Evolutionary conservation across 495 filamentous ascomycete genomes (phyloP).

Genomic region (Pseudoneurospora amorphoporcata): DNA sequence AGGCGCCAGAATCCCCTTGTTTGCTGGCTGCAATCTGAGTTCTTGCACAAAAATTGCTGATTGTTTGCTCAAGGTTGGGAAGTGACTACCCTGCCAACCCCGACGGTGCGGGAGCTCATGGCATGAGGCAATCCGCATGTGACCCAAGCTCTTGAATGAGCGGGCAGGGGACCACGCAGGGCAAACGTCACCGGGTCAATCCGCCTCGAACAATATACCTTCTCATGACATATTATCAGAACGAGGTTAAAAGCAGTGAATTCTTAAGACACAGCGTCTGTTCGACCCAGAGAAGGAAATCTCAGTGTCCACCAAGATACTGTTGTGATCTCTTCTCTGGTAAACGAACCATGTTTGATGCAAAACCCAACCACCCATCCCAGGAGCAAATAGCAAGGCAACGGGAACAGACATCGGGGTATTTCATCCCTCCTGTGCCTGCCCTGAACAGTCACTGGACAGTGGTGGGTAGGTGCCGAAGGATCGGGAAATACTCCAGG

Average conservation of each 20-base stretch:
- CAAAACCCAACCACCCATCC: not conserved
- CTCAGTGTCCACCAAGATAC: not conserved
- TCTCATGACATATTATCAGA: not conserved
- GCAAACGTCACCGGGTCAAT: not conserved
- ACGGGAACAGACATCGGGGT: not conserved
- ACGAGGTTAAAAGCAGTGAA: not conserved
- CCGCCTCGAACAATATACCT: not conserved
- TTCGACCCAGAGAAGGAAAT: not conserved
- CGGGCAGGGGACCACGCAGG: not conserved
- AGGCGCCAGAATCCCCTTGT: not conserved
- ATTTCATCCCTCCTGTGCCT: not conserved
- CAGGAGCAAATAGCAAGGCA: not conserved
- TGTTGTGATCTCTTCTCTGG: not conserved
- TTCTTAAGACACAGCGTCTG: not conserved
- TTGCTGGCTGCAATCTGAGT: not conserved
- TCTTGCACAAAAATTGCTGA: not conserved
- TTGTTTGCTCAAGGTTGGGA: not conserved
- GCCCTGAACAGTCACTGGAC: not conserved
- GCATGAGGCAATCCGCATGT: not conserved
- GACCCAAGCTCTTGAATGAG: not conserved
- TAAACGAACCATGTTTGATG: not conserved
- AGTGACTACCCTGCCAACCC: not conserved
- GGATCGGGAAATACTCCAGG: not conserved
- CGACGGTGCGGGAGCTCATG: not conserved
- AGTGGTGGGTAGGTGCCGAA: not conserved